Evolutionary conservation across 108 stramenopile genomes (phyloP), one percentile per base, ranked within the genome.

Genomic region (Nitzschia putrida): DNA sequence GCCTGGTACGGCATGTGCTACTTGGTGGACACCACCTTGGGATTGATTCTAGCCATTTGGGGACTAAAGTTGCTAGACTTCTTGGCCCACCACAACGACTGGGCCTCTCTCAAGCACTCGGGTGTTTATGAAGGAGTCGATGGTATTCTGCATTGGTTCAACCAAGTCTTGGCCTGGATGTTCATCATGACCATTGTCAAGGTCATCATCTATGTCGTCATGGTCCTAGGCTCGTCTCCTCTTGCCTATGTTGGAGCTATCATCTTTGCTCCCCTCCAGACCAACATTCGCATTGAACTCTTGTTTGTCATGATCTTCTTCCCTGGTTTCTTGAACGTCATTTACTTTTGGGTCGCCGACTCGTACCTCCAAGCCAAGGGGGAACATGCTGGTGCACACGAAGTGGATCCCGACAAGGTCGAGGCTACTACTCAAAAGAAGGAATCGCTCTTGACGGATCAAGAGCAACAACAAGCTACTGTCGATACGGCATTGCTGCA

Each of bases 271-370:
- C 92, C 92, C 8, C 65, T 95, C 1, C 90, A 93, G 61, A 67
- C 53, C 66, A 91, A 86, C 50, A 91, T 91, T 70, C 85, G 88
- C 39, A 85, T 95, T 63, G 95, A 93, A 51, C 77, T 95, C 20
- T 59, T 95, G 53, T 95, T 95, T 64, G 95, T 95, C 7, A 95
- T 95, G 95, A 93, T 95, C 44, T 84, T 95, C 72, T 95, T 95
- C 55, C 95, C 95, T 7, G 95, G 95, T 14, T 60, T 93, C 47
- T 63, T 93, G 77, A 95, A 95, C 56, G 83, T 95, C 34, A 84
- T 95, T 68, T 95, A 93, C 74, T 95, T 95, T 70, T 95, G 95
- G 95, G 86, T 95, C 45, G 90, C 92, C 11, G 95, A 95, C 68
- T 78, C 76, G 6, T 91, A 89, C 72, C 78, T 95, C 24, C 90